Evolutionary conservation across 202 grass and related monocot species (phyloP).

Genomic region (Miscanthus sacchariflorus): DNA sequence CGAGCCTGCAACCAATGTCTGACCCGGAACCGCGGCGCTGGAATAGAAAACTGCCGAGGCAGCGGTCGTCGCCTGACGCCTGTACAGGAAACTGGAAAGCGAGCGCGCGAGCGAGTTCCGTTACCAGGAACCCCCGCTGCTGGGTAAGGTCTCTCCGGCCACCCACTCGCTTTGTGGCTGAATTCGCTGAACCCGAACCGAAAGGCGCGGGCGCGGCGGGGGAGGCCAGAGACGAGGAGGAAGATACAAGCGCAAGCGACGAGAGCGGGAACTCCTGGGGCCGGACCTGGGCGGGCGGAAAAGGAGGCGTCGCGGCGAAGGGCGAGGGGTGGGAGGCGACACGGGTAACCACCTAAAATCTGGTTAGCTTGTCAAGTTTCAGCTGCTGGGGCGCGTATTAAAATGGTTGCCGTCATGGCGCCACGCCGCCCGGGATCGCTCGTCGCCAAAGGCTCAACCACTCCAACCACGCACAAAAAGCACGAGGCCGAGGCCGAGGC

Average conservation of each 20-base stretch:
- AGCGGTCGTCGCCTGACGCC: conserved; percentile 37
- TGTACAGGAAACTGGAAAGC: conserved; percentile 41
- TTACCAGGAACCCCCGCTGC: background rate
- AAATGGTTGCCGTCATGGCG: conserved; percentile 43
- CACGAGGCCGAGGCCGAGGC: conserved; percentile 24
- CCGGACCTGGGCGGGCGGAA: background rate
- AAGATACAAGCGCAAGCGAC: conserved; percentile 64
- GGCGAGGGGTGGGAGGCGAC: conserved; percentile 21
- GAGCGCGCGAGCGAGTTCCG: conserved; percentile 52
- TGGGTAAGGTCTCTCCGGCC: conserved; percentile 25
- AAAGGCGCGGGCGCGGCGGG: conserved; percentile 30
- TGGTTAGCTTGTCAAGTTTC: conserved; percentile 78
- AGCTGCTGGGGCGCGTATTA: conserved; percentile 47
- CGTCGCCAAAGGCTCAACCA: conserved; percentile 71
- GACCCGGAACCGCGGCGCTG: conserved; percentile 49
- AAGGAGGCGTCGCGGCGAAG: conserved; percentile 42
- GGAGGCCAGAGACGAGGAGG: conserved; percentile 7
- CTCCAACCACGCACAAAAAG: conserved; percentile 60
- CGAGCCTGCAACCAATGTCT: conserved; percentile 45
- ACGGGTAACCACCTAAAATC: conserved; percentile 80
- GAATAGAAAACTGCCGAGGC: conserved; percentile 49
- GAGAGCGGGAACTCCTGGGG: conserved; percentile 45
- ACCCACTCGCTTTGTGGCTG: conserved; percentile 36
- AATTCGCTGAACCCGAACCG: conserved; percentile 44
- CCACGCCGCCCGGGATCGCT: conserved; percentile 42